Conservation (phyloP, 177 flowering plant genomes). For the Tripterygium wilfordii region DNA sequence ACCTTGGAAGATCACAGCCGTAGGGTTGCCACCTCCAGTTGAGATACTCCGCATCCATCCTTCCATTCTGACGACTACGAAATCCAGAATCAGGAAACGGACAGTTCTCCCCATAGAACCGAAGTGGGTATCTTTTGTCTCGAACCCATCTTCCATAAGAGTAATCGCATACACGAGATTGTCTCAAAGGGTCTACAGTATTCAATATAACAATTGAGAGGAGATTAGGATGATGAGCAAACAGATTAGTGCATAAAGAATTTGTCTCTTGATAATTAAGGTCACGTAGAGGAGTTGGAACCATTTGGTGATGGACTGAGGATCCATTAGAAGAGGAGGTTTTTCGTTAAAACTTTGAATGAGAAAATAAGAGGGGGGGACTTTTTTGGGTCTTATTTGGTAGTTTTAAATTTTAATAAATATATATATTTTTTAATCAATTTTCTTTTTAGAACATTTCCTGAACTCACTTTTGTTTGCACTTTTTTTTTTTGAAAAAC, state of each 20-base stretch:
- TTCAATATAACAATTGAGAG: no score
- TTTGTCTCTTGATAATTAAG: slow-evolving; percentile 16
- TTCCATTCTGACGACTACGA: slow-evolving; percentile 51
- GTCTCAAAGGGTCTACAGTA: no score
- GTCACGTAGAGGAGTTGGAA: slow-evolving; percentile 8
- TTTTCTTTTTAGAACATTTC: no score
- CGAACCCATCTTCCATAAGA: slow-evolving; percentile 70
- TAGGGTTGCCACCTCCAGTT: slow-evolving; percentile 85
- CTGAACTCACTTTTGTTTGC: no score
- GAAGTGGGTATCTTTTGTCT: slow-evolving; percentile 28
- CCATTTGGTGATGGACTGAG: slow-evolving; percentile 10
- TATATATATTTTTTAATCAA: no score
- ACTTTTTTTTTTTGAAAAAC: no score
- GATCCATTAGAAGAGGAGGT: slow-evolving; percentile 31
- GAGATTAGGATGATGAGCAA: slow-evolving; percentile 22
- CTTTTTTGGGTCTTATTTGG: no score
- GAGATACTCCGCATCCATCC: slow-evolving; percentile 45
- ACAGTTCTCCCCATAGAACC: slow-evolving; percentile 49
- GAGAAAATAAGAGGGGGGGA: no score
- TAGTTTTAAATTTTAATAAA: no score
- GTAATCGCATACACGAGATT: slow-evolving; percentile 42
- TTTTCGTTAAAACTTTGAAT: slow-evolving; percentile 6
- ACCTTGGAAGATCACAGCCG: slow-evolving; percentile 72
- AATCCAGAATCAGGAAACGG: slow-evolving; percentile 85
- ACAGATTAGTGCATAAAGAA: slow-evolving; percentile 11